Conservation (phyloP, 805 yeast species). For the Ogataea paradorogensis region DNA sequence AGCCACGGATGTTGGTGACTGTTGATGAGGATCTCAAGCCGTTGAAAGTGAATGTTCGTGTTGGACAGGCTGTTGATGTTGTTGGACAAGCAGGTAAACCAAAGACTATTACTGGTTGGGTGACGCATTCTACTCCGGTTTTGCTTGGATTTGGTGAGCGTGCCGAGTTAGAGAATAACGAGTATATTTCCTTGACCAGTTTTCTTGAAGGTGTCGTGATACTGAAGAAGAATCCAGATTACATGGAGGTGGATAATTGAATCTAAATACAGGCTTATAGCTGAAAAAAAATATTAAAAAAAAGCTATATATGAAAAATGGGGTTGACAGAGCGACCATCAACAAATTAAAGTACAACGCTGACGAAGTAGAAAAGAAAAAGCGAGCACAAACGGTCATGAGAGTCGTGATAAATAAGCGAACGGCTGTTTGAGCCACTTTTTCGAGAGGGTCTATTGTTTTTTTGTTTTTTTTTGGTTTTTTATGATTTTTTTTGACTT, state of each 20-base stretch:
- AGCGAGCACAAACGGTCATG: slow-evolving; percentile 18
- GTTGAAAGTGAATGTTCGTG: slow-evolving; percentile 92
- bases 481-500: slow-evolving; percentile 9
- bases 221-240: slow-evolving; percentile 86
- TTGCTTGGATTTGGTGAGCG: slow-evolving; percentile 90
- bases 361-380: slow-evolving; percentile 17
- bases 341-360: slow-evolving; percentile 2
- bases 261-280: slow-evolving; percentile 5
- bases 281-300: slow-evolving; percentile 11
- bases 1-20: slow-evolving; percentile 90
- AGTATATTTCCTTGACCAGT: slow-evolving; percentile 77
- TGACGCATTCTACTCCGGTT: slow-evolving; percentile 97
- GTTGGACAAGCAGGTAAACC: slow-evolving; percentile 99
- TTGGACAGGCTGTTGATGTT: slow-evolving; percentile 97
- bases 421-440: slow-evolving; percentile 9
- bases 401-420: slow-evolving; percentile 11
- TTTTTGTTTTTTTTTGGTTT: slow-evolving; percentile 5
- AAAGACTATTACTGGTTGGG: slow-evolving; percentile 99
- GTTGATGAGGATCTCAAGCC: slow-evolving; percentile 90
- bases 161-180: slow-evolving; percentile 95
- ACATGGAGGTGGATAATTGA: slow-evolving; percentile 44
- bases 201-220: slow-evolving; percentile 93
- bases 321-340: slow-evolving; percentile 7
- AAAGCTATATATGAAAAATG: slow-evolving; percentile 4
- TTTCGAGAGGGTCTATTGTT: slow-evolving; percentile 6